Base-by-base conservation (phyloP, 768 basidiomycete species). In the Boletales sp. region DNA sequence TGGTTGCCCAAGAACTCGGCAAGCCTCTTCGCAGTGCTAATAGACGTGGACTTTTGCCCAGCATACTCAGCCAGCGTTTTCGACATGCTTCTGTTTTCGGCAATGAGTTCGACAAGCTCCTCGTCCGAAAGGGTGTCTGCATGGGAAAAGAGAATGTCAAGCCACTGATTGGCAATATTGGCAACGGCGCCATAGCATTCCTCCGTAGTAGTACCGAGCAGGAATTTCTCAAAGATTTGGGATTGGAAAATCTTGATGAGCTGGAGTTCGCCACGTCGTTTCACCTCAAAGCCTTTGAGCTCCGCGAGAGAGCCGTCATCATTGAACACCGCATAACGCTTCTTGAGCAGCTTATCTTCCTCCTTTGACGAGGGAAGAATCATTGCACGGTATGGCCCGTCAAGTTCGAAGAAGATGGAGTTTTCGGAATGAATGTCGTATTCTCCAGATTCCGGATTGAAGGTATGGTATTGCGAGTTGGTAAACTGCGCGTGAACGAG, bases 221-320 rank as follows among this genome's bases (percentile, higher is more conserved):
- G 72, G 74, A 98, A 99, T 63, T 90, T 95, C 71, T 97, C 95
- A 68, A 99, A 99, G 61, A 99, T 90, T 62, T 95, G 91, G 2
- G 92, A 90, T 66, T 99, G 97, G 80, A 99, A 99, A 58, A 94
- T 95, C 72, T 99, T 99, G 84, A 99, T 94, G 61, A 98, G 83
- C 65, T 98, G 95, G 34, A 98, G 77, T 66, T 99, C 97, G 34
- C 94, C 97, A 48, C 97, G 83, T 48, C 97, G 87, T 70, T 99
- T 99, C 56, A 98, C 93, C 68, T 98, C 97, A 72, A 99, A 99
- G 0, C 97, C 97, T 66, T 99, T 98, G 67, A 99, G 74, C 68
- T 99, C 97, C 8, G 97, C 97, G n/a, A 99, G 79, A 14, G 87
- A 87, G 1, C 95, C 94, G 60, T 99, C 95, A 54, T 94, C 92